These are phyloP conservation scores for Grosmannia serpens DNA, from an alignment of 2,329 filamentous ascomycete genomes.

Conservation along the genomic window DNA sequence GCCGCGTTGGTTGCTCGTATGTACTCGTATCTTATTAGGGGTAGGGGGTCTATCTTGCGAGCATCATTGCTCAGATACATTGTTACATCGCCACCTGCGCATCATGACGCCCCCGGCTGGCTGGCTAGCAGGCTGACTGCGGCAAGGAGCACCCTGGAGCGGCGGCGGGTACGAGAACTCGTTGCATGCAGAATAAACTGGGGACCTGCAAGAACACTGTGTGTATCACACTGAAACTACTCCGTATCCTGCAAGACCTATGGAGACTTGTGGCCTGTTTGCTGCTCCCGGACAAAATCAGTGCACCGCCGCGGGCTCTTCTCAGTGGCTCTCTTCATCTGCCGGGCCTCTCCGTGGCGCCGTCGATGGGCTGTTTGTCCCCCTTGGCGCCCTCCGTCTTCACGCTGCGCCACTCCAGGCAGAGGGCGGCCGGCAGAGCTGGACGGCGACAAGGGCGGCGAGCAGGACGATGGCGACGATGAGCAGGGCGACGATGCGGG, in stretches of 20 bases:
- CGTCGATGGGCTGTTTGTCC: too few relatives aligned
- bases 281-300: slow-evolving; percentile 27
- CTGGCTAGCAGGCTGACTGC: background rate
- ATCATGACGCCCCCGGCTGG: background rate
- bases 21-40: too few relatives aligned
- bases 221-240: slow-evolving; percentile 8
- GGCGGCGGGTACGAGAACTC: too few relatives aligned
- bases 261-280: background rate
- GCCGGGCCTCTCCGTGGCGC: too few relatives aligned
- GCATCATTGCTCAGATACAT: background rate
- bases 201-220: background rate
- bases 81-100: background rate
- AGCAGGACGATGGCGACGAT: slow-evolving; percentile 34
- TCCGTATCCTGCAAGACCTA: too few relatives aligned
- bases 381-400: too few relatives aligned
- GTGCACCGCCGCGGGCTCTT: slow-evolving; percentile 19
- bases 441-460: slow-evolving; percentile 33
- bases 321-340: too few relatives aligned
- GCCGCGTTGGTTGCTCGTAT: background rate
- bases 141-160: too few relatives aligned
- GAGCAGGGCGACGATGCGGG: slow-evolving; percentile 38
- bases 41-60: background rate
- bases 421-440: slow-evolving; percentile 12
- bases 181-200: background rate
- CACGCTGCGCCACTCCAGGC: too few relatives aligned